Evolutionary conservation across 495 filamentous ascomycete genomes (phyloP).

Genomic region (Hyaloscypha hepaticicola): DNA sequence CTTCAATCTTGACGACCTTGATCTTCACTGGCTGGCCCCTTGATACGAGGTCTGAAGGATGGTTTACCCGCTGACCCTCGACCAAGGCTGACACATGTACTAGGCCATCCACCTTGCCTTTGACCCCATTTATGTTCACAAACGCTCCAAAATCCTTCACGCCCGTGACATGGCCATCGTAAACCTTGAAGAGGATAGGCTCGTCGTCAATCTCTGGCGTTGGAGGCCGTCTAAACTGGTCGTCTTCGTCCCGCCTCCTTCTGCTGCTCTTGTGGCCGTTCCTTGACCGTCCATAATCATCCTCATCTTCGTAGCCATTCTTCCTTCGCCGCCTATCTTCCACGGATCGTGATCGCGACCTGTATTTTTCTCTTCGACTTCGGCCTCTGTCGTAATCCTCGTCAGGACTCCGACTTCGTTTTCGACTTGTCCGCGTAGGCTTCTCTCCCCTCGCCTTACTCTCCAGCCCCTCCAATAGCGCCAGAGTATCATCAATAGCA

Average conservation of each 20-base stretch:
- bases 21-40: slow-evolving; percentile 85
- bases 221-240: slow-evolving; percentile 68
- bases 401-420: slow-evolving; percentile 72
- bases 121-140: slow-evolving; percentile 85
- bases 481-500: slow-evolving; percentile 92
- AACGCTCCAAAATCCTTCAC: slow-evolving; percentile 96
- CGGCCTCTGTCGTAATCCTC: slow-evolving; percentile 48
- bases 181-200: slow-evolving; percentile 82
- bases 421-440: slow-evolving; percentile 49
- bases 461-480: slow-evolving; percentile 82
- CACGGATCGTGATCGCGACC: slow-evolving; percentile 45
- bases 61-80: slow-evolving; percentile 82
- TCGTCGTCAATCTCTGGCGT: slow-evolving; percentile 77
- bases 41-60: slow-evolving; percentile 83
- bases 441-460: slow-evolving; percentile 55
- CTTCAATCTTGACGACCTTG: slow-evolving; percentile 86
- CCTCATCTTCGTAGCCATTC: slow-evolving; percentile 52
- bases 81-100: slow-evolving; percentile 96
- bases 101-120: slow-evolving; percentile 86
- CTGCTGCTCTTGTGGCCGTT: slow-evolving; percentile 43
- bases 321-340: slow-evolving; percentile 49
- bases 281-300: slow-evolving; percentile 59
- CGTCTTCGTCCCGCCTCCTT: slow-evolving; percentile 54
- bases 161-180: slow-evolving; percentile 84
- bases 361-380: slow-evolving; percentile 36